Evolutionary conservation across 805 yeast genomes (phyloP), one percentile per base, ranked within the genome.

Genomic region (Barnettozyma californica): DNA sequence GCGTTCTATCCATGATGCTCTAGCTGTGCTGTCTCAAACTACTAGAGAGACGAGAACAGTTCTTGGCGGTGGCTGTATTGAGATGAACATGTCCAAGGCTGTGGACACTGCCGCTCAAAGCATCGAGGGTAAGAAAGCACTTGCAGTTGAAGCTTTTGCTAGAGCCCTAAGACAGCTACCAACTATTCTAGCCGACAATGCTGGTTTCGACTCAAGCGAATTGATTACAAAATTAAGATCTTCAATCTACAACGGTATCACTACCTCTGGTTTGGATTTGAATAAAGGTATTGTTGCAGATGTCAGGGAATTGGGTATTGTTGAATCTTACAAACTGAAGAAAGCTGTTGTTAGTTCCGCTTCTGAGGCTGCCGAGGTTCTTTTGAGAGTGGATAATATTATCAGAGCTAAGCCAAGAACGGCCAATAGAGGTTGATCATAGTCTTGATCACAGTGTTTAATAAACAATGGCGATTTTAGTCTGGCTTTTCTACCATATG

Each of bases 381-480:
- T 94, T 56, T 72, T 94, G 61, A 82, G 99, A 65, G 99, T 94
- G 39, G 99, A 94, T 66, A 92, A 94, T 68, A 94, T 94, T 56
- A 88, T 94, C 54, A 83, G 96, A 58, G 98, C 99, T 31, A 91
- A 87, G 67, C 99, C 99, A 54, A 79, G 99, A 70, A 91, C 99
- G 40, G 96, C 97, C 37, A 92, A 87, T 71, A 80, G 97, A 75
- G 83, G 79, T 56, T 61, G 53, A 41, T 58, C 23, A 35, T 23
- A 29, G 16, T 29, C 80, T 56, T 61, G 53, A 41, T 58, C 23
- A 35, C 38, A 29, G 16, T 29, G 33, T 29, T 29, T 29, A 29
- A 29, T 7, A 29, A 29, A 29, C 33, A 29, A 13, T 29, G 33
- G 14, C 33, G 11, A 16, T 29, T n/a, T 29, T 29, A 29, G n/a